These are phyloP conservation scores for Daldinia sp. DNA, from an alignment of 2,329 filamentous ascomycete genomes.

Conservation along the genomic window DNA sequence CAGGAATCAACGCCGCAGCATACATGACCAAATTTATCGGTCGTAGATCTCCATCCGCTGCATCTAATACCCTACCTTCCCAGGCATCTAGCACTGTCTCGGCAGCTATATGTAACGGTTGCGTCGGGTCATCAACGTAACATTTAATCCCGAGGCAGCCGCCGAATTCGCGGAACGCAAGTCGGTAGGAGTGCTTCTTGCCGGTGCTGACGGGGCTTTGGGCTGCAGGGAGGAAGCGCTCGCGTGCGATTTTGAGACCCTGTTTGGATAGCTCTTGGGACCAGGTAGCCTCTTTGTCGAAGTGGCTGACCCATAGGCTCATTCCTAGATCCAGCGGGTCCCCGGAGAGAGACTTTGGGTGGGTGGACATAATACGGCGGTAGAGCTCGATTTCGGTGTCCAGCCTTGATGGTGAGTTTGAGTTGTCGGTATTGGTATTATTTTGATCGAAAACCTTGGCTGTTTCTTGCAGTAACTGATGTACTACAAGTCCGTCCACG, in stretches of 20 bases:
- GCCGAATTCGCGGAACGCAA: conserved; percentile 68
- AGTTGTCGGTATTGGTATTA: conserved; percentile 46
- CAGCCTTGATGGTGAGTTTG: conserved; percentile 48
- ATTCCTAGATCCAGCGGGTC: conserved; percentile 70
- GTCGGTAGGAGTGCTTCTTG: conserved; percentile 45
- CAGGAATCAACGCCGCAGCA: conserved; percentile 65
- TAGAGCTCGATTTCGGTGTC: conserved; percentile 66
- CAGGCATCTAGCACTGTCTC: conserved; percentile 52
- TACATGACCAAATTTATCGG: conserved; percentile 70
- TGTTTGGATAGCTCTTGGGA: conserved; percentile 54
- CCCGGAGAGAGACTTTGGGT: conserved; percentile 57
- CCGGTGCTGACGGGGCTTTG: conserved; percentile 37
- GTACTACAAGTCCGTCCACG: conserved; percentile 65
- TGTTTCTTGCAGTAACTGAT: conserved; percentile 60
- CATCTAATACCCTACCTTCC: conserved; percentile 53
- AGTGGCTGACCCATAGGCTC: conserved; percentile 68
- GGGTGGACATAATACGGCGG: conserved; percentile 59
- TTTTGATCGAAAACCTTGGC: conserved; percentile 30
- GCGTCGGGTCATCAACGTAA: conserved; percentile 48
- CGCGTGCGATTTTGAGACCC: conserved; percentile 48
- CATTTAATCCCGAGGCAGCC: conserved; percentile 62
- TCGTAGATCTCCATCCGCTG: conserved; percentile 56
- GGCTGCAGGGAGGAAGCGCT: conserved; percentile 46
- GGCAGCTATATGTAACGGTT: conserved; percentile 44
- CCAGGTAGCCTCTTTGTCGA: conserved; percentile 63